Conservation (phyloP, 192 early-diverging fungal species). For the Coemansia sp. region DNA sequence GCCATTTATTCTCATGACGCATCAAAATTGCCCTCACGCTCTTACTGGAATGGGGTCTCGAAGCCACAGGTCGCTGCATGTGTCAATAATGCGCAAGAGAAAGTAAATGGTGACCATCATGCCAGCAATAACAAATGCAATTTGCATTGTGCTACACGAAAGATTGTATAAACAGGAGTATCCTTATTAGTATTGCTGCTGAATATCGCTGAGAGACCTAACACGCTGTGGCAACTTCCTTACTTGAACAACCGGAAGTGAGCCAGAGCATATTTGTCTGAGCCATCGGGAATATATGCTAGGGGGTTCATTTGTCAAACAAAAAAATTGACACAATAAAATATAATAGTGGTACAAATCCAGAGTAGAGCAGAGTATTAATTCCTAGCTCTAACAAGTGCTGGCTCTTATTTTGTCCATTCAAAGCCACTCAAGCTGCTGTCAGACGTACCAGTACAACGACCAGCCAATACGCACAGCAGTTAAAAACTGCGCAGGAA, state of each 20-base stretch:
- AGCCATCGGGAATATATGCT: slow-evolving; percentile 24
- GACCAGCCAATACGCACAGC: neutral
- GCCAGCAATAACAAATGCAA: slow-evolving; percentile 25
- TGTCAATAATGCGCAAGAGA: slow-evolving; percentile 30
- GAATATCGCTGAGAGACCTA: neutral
- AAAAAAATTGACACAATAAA: neutral
- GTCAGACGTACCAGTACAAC: neutral
- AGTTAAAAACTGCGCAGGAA: neutral
- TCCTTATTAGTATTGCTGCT: neutral
- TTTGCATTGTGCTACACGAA: slow-evolving; percentile 44
- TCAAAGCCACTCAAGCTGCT: no score
- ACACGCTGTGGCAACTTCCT: neutral
- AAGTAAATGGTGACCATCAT: slow-evolving; percentile 30
- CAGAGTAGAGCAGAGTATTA: neutral
- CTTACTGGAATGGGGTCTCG: slow-evolving; percentile 37
- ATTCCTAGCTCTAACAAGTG: neutral
- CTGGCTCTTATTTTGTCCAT: neutral
- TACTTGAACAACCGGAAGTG: slow-evolving; percentile 43
- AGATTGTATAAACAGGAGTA: neutral
- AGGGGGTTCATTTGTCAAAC: slow-evolving; percentile 11
- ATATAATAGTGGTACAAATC: neutral
- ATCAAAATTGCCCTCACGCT: neutral
- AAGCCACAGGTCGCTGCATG: slow-evolving; percentile 38
- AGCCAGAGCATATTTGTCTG: slow-evolving; percentile 11
- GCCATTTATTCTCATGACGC: neutral